Base-by-base conservation (phyloP, 169 alveolate species). In the Hammondia hammondi region DNA sequence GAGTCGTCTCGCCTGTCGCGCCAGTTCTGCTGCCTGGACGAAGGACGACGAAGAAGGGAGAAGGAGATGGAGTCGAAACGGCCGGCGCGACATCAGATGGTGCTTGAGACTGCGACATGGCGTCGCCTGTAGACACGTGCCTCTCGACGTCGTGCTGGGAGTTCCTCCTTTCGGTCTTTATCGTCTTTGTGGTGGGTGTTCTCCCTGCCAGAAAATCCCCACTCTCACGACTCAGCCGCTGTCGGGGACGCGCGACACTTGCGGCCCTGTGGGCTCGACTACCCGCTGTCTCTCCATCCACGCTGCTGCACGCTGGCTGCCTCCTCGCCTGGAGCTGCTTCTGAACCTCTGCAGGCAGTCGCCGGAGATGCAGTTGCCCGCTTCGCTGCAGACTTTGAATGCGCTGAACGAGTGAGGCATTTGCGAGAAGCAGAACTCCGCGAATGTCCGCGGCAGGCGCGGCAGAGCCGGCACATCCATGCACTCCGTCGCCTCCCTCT, bases 381-480 rank as follows among this genome's bases (percentile, higher is more conserved):
- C 72, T 48, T 12, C 70, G 90, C 90, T 82, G 90, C 29, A 82
- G 70, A 10, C 37, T 27, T n/a, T 82, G 90, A 10, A 82, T 82
- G 5, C 90, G 7, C 24, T 46, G 90, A 14, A 82, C 90, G 35
- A 82, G 90, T 10, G 90, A 82, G 24, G 90, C 61, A 43, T 82
- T 82, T 14, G 90, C 90, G 17, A 82, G 90, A 14, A 82, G 43
- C 10, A 82, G 71, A 1, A 82, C 71, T 43, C 90, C 90, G 24
- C 90, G 70, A 35, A 82, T 35, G 70, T 82, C 90, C 70, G 70
- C 72, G 24, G 90, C 90, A 4, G 90, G 70, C 35, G 90, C 72
- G 29, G 48, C 48, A 19, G 90, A 4, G 21, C 71, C 90, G 14
- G 61, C 29, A 6, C 14, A 35, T 9, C 19, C 90, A 7, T 21